A percentile compares a stretch with the other conserved stretches of the same genome.
These are phyloP conservation scores for Aaosphaeria pasadenensis DNA, from an alignment of 2,329 filamentous ascomycete species.

Conservation along the genomic window DNA sequence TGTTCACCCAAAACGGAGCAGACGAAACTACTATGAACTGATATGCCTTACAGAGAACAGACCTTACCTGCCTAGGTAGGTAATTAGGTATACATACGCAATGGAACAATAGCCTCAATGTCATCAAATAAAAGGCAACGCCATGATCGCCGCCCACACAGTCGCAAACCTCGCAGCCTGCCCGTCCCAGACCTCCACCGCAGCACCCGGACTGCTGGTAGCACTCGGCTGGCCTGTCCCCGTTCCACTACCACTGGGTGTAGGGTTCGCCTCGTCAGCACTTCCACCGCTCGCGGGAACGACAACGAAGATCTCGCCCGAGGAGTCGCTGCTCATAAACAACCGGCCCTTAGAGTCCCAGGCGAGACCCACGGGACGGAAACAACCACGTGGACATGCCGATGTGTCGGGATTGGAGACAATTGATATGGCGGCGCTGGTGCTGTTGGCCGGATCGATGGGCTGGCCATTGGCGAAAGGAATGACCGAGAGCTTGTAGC, in stretches of 20 bases:
- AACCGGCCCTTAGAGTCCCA: constrained; percentile 52
- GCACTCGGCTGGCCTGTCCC: neutral
- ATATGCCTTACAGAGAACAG: too few relatives aligned
- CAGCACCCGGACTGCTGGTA: neutral
- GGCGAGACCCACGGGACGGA: constrained; percentile 61
- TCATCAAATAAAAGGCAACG: constrained; percentile 7
- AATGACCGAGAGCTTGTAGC: constrained; percentile 51
- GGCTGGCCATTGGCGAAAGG: constrained; percentile 48
- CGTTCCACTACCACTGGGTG: neutral
- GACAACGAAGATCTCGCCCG: constrained; percentile 63
- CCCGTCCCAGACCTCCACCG: neutral
- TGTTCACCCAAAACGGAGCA: too few relatives aligned
- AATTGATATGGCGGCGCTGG: constrained; percentile 50
- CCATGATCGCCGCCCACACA: constrained; percentile 10
- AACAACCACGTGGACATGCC: constrained; percentile 56
- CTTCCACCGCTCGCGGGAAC: constrained; percentile 28
- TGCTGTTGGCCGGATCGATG: constrained; percentile 44
- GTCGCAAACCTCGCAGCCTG: constrained; percentile 3
- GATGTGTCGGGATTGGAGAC: constrained; percentile 54
- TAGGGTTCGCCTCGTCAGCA: constrained; percentile 18
- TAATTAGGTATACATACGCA: neutral
- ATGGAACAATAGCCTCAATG: neutral
- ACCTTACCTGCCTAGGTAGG: neutral
- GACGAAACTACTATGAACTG: too few relatives aligned
- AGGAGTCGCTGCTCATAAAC: constrained; percentile 61